Evolutionary conservation across 306 rosid species (phyloP), one percentile per base, ranked within the genome.

Genomic region (Pyrus pyrifolia): DNA sequence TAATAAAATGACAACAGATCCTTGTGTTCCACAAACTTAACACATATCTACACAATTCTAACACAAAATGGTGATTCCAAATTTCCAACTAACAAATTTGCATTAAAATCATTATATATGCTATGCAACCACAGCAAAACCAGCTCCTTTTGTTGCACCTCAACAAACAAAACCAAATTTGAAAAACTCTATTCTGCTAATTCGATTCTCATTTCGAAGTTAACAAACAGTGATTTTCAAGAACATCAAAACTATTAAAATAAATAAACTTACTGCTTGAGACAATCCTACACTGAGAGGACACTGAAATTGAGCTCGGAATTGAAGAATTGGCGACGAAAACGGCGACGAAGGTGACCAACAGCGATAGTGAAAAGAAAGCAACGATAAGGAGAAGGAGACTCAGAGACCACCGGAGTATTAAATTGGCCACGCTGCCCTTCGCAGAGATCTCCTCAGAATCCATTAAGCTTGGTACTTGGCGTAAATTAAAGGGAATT

Each of bases 221-320:
- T 25, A 45, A 44, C 52, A 68, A 67, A 30, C 62, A 80, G 15
- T 52, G 63, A 52, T 3, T 30, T 52, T 71, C n/a, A 52, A 21
- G 23, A 25, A 18, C 4, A 14, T 0, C 55, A 8, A 0, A 9
- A 55, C 18, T 52, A 10, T 18, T 31, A 52, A 29, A 8, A 51
- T 61, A 49, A 15, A 62, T 27, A 3, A 33, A 83, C 89, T 85
- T 61, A 94, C 97, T 83, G 58, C 89, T 92, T 75, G 98, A 95
- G 72, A 95, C 87, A 78, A 95, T 90, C 80, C 85, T 89, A 92
- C 98, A 95, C 85, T 86, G 92, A 40, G 98, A 90, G 27, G 90
- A 89, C 45, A 89, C 68, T 33, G 95, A 87, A 80, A 90, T 86
- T 77, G 95, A 84, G 78, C 68, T 88, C 14, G 88, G 46, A 25